A percentile compares a stretch with the other conserved stretches of the same genome.
These are phyloP conservation scores for Stenogyne calaminthoides DNA, from an alignment of 305 asterid genomes.

Conservation along the genomic window DNA sequence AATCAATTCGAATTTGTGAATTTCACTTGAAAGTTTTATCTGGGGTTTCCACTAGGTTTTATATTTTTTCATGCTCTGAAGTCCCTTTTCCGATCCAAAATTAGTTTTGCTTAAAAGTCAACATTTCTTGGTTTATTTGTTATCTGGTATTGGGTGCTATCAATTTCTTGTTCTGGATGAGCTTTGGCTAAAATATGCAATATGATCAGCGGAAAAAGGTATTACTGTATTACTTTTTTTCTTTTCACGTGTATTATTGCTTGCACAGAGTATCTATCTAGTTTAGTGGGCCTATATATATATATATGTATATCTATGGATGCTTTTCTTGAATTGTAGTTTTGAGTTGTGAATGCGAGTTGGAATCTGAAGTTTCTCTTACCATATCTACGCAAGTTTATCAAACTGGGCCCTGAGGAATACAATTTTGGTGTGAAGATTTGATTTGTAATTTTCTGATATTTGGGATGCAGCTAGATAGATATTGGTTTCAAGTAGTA, in stretches of 20 bases:
- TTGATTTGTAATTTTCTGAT: conserved; percentile 27
- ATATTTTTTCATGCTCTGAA: conserved; percentile 28
- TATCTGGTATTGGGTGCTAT: conserved; percentile 39
- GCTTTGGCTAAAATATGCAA: conserved; percentile 67
- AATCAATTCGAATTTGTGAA: conserved; percentile 8
- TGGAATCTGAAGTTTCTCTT: conserved; percentile 19
- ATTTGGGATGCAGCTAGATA: conserved; percentile 18
- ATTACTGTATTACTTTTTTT: not conserved
- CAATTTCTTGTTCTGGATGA: conserved; percentile 53
- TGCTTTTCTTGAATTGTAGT: conserved; percentile 14
- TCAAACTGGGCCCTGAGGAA: conserved; percentile 16
- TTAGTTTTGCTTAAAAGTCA: conserved; percentile 28
- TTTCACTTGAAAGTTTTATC: conserved; percentile 34
- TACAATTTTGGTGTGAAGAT: conserved; percentile 11
- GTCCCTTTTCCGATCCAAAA: conserved; percentile 40
- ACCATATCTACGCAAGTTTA: conserved; percentile 1
- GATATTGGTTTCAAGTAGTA: conserved; percentile 19
- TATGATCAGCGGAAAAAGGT: conserved; percentile 93
- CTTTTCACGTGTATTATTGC: conserved; percentile 14
- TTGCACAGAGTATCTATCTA: conserved; percentile 3
- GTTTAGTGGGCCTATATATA: not conserved
- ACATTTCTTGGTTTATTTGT: conserved; percentile 31
- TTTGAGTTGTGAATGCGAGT: conserved; percentile 28
- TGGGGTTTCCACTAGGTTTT: conserved; percentile 36
- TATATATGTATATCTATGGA: not conserved